Percentiles rank a stretch among this genome's conserved stretches.
Evolutionary conservation across 495 filamentous ascomycete genomes (phyloP).

Genomic region (Talaromyces nanjingensis): DNA sequence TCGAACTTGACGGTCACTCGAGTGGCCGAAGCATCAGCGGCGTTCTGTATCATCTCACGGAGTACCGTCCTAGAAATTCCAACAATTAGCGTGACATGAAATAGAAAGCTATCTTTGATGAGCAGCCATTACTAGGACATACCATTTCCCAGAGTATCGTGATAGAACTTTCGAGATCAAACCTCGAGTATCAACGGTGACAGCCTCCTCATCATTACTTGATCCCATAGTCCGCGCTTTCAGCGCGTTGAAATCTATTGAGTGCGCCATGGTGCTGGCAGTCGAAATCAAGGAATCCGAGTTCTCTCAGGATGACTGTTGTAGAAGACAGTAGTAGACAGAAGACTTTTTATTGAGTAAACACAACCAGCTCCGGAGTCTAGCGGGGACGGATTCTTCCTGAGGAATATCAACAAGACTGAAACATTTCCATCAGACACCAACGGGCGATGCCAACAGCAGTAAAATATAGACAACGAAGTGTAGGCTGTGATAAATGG

Average conservation of each 20-base stretch:
- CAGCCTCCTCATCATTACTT: conserved; percentile 89
- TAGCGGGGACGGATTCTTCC: not conserved
- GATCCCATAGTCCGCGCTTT: conserved; percentile 80
- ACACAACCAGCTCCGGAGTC: not conserved
- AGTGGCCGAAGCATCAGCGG: conserved; percentile 86
- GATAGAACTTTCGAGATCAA: conserved; percentile 97
- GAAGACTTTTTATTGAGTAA: not conserved
- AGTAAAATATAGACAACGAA: not conserved
- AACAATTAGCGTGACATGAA: not conserved
- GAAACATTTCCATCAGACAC: not conserved
- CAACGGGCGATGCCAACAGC: not conserved
- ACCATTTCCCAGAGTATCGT: conserved; percentile 90
- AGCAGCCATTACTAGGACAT: conserved; percentile 20
- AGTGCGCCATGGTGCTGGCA: conserved; percentile 37
- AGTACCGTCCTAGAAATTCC: conserved; percentile 49
- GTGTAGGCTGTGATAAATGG: not conserved
- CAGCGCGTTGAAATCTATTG: conserved; percentile 73
- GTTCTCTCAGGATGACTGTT: not conserved
- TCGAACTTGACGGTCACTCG: conserved; percentile 89
- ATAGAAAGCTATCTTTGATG: conserved; percentile 19
- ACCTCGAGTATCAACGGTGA: conserved; percentile 94
- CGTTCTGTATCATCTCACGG: conserved; percentile 95
- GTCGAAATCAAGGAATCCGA: not conserved
- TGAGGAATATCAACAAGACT: not conserved
- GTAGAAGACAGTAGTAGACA: not conserved